phyloP scores from a whole-genome alignment of 495 filamentous ascomycete genomes.

The Haplographium delicatum region DNA sequence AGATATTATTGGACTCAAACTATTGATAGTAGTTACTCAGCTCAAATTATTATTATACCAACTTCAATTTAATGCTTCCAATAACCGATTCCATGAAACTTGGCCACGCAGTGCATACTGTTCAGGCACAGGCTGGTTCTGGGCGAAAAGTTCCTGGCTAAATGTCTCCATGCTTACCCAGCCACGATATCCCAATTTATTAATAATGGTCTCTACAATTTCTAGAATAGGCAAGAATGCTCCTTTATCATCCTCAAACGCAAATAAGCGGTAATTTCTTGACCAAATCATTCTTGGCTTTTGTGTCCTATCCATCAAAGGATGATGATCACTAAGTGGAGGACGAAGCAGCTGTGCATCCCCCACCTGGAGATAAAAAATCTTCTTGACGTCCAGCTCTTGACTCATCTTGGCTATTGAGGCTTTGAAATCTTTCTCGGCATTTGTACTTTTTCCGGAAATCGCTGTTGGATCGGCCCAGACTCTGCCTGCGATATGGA shows the following conservation, averaged over 20 bases:
- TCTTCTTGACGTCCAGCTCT: slow-evolving; percentile 55
- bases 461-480: slow-evolving; percentile 64
- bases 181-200: slow-evolving; percentile 58
- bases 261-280: slow-evolving; percentile 70
- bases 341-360: slow-evolving; percentile 60
- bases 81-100: slow-evolving; percentile 57
- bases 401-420: slow-evolving; percentile 51
- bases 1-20: no score
- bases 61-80: no score
- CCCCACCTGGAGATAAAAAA: slow-evolving; percentile 74
- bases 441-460: slow-evolving; percentile 48
- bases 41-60: no score
- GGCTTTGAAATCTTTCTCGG: slow-evolving; percentile 47
- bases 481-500: slow-evolving; percentile 71
- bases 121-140: slow-evolving; percentile 43
- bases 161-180: slow-evolving; percentile 77
- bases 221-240: slow-evolving; percentile 65
- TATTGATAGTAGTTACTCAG: no score
- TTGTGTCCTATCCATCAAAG: slow-evolving; percentile 56
- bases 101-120: slow-evolving; percentile 59
- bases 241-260: slow-evolving; percentile 56
- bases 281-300: slow-evolving; percentile 75
- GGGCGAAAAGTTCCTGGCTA: slow-evolving; percentile 53
- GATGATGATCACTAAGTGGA: slow-evolving; percentile 56
- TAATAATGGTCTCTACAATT: slow-evolving; percentile 54